Conservation (phyloP, 768 basidiomycete species). For the Collybiopsis luxurians region DNA sequence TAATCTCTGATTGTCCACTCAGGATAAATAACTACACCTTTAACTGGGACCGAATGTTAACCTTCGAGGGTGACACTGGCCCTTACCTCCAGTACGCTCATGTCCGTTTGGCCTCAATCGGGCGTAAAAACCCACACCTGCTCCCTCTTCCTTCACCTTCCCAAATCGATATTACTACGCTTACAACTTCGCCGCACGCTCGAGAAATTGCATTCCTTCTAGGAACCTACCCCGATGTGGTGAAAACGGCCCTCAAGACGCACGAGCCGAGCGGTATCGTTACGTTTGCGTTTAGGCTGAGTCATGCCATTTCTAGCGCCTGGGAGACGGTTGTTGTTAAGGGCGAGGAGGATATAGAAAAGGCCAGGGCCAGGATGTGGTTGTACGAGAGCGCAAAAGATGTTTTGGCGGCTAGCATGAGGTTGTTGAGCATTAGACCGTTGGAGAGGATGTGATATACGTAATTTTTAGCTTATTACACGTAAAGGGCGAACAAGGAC, state of each 20-base stretch:
- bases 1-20: conserved; percentile 2
- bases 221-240: conserved; percentile 88
- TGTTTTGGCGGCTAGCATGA: conserved; percentile 86
- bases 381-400: conserved; percentile 87
- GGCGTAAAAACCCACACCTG: conserved; percentile 88
- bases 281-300: conserved; percentile 83
- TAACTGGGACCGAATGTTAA: conserved; percentile 91
- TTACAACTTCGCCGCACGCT: conserved; percentile 67
- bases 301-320: conserved; percentile 86
- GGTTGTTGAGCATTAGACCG: conserved; percentile 83
- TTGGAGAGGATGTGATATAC: conserved; percentile 81
- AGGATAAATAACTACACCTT: conserved; percentile 97
- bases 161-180: conserved; percentile 66
- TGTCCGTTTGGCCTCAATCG: conserved; percentile 87
- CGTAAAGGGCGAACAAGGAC: neutral
- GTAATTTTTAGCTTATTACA: neutral
- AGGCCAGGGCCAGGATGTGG: conserved; percentile 84
- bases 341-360: conserved; percentile 72
- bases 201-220: conserved; percentile 86
- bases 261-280: conserved; percentile 91
- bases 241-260: conserved; percentile 78
- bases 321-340: conserved; percentile 91
- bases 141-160: conserved; percentile 69
- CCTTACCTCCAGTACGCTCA: conserved; percentile 97
- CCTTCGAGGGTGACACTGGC: conserved; percentile 94